Evolutionary conservation across 2,329 filamentous ascomycete genomes (phyloP), one percentile per base, ranked within the genome.

Genomic region (Verticillium tricorpus): DNA sequence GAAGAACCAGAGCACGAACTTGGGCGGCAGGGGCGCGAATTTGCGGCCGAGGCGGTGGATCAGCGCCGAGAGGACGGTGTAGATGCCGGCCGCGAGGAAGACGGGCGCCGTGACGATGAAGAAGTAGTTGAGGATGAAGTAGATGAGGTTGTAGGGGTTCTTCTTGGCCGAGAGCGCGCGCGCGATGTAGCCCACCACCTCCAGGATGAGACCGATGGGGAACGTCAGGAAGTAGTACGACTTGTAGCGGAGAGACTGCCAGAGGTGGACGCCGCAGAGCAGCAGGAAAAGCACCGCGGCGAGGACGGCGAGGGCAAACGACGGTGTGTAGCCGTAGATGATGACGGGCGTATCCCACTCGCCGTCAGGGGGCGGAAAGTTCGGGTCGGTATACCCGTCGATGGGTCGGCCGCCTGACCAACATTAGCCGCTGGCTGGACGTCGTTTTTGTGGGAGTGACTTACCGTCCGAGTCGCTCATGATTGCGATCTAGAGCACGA

Each of bases 101-200:
- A 86, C 84, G 1, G 84, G 84, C 0, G 83, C 83, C 0, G 82
- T 81, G 63, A 86, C 83, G 69, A 86, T 84, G 75, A 84, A 84
- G 75, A 86, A 86, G 74, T 85, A 86, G 68, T 85, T 82, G 56
- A 84, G 72, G 45, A 86, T 81, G 65, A 86, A 86, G 74, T 79
- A 85, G 40, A 80, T 71, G 17, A 85, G 75, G 63, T 79, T 74
- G 69, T 85, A 85, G 0, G 83, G 83, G 63, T 85, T 76, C 55
- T 77, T 72, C 65, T 78, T 76, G 31, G 79, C 75, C 1, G 78
- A 81, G n/a, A 83, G 75, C 2, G 74, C 72, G 9, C 81, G 78
- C 58, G 79, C 78, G 59, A 79, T 68, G 66, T 84, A 84, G 50
- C 81, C 82, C 32, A 83, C 69, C 17, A 83, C 71, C 66, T 84